Base-by-base conservation (phyloP, 1,284 basidiomycete species). In the Cutaneotrichosporon sp. region DNA sequence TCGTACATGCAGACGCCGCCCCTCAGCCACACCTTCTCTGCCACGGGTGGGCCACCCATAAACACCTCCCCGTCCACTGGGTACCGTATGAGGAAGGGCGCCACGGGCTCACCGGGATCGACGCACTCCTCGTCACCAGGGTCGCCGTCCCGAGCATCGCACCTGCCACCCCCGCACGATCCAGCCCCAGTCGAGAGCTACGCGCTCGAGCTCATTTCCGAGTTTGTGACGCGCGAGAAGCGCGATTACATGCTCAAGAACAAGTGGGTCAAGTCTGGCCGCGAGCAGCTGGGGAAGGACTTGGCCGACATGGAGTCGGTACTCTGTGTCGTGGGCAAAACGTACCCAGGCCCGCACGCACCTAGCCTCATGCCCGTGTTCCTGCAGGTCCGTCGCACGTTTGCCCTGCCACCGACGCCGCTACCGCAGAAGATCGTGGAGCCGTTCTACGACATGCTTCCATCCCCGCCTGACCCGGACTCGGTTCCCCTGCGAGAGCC, bases 241-340 rank as follows among this genome's bases (percentile, higher is more conserved):
- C 69, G 79, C 34, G 79, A 80, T 34, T 71, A 76, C 60, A 80
- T 79, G 72, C 59, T 74, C n/a, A 76, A 74, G 51, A 68, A 67
- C 53, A 78, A 76, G 64, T 80, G 78, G 77, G 72, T 70, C 24
- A 77, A 78, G 54, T 67, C 70, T 2, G 79, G 79, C 1, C 68
- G 77, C 10, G 77, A 77, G 14, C 68, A 70, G 42, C 63, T 80
- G 0, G 64, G 72, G 22, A 77, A 75, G 56, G 79, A 80, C 52
- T 59, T 80, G 9, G 69, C 69, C n/a, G 79, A 80, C 55, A 78
- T 80, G 47, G 79, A 80, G 59, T 51, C 70, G 18, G 63, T 73
- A 1, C 53, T 75, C 2, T 77, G 75, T 54, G 52, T 75, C 6
- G 56, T 60, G 10, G 59, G 57, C 33, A 71, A 68, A 54, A 61